Base-by-base conservation (phyloP, 495 filamentous ascomycete species). In the Annulohypoxylon nitens region DNA sequence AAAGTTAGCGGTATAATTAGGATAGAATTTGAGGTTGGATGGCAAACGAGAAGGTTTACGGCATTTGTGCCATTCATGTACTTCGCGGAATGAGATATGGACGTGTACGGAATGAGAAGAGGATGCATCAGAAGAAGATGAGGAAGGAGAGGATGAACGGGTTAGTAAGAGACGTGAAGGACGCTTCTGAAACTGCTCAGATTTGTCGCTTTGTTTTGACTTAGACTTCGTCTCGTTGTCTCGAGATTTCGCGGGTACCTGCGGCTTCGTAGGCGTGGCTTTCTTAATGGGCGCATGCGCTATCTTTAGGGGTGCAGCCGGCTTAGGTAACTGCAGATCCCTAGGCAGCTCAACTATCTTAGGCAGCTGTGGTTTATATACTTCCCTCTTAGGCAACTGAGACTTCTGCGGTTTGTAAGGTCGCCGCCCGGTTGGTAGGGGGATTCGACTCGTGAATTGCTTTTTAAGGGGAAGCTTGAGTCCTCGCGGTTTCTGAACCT, bases 1-100 rank as follows among this genome's bases (percentile, higher is more conserved):
- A 30, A 50, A 73, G 73, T 76, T 61, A 79, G 68, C 61, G n/a
- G 33, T 54, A 53, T 61, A 45, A 47, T 61, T 73, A 47, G 34
- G 54, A 66, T 51, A 20, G 33, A 48, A 23, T 57, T 62, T 55
- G 20, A 14, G 50, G 61, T 0, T 53, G 41, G 39, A 43, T 43
- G 39, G 39, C 14, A 43, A 43, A n/a, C 39, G 11, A 12, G 39
- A 43, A n/a, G 39, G 39, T n/a, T 43, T 43, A 14, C 12, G 39
- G 14, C 39, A 43, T 43, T 43, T 43, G 39, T 43, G 39, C 39
- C 39, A 43, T 43, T 43, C 11, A 11, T 43, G 39, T n/a, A 43
- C 39, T n/a, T 14, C 14, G 39, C 14, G 39, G 14, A 14, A 43
- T n/a, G 39, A 43, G 14, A 4, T n/a, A 4, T n/a, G 12, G 39